Evolutionary conservation across 1,139 yeast genomes (phyloP).

Genomic region (Entelexis paramagnoliae): DNA sequence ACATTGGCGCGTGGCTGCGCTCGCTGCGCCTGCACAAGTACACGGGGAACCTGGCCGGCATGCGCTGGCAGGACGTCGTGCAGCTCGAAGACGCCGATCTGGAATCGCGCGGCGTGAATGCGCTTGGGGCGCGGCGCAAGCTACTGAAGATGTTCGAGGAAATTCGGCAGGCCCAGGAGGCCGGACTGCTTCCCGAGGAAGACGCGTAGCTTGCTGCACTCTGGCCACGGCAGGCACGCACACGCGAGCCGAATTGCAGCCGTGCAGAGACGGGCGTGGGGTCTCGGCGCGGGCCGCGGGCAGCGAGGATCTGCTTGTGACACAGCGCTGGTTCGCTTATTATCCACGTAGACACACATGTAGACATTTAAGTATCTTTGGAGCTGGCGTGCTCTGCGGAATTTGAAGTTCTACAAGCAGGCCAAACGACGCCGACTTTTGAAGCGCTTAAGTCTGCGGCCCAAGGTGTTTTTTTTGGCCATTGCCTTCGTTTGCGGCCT

Average conservation of each 20-base stretch:
- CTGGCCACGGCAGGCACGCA: neutral
- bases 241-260: too few relatives aligned
- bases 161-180: conserved; percentile 43
- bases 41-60: conserved; percentile 67
- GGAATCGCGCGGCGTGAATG: conserved; percentile 74
- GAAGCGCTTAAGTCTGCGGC: too few relatives aligned
- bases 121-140: conserved; percentile 90
- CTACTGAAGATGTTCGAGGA: conserved; percentile 82
- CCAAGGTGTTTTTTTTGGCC: too few relatives aligned
- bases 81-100: conserved; percentile 58
- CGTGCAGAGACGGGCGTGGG: too few relatives aligned
- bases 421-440: too few relatives aligned
- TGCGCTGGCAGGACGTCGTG: conserved; percentile 71
- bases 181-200: conserved; percentile 24
- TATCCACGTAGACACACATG: neutral
- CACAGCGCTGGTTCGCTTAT: conserved; percentile 8
- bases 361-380: neutral
- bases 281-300: neutral
- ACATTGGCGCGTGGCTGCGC: conserved; percentile 89
- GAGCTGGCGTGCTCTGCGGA: too few relatives aligned
- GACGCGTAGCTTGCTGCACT: neutral
- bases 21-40: conserved; percentile 84
- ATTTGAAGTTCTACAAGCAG: too few relatives aligned
- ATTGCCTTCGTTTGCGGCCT: too few relatives aligned
- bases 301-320: neutral